Conservation (phyloP, 2,329 filamentous ascomycete genomes). For the Ascochyta viciae-villosae region DNA sequence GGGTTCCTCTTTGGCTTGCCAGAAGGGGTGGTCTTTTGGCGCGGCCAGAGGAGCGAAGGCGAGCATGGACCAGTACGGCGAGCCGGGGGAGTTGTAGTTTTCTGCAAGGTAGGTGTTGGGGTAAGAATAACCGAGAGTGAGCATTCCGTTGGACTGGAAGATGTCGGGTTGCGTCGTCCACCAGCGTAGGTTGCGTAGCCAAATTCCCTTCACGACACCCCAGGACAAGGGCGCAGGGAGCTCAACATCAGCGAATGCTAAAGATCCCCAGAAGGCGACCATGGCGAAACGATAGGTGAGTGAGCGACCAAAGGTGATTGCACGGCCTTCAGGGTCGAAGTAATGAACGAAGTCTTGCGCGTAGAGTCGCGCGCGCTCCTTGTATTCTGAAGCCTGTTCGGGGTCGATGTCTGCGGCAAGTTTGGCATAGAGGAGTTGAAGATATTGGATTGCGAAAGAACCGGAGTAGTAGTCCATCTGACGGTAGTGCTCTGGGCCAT, state of each 20-base stretch:
- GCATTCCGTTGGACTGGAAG: conserved; percentile 75
- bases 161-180: conserved; percentile 79
- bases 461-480: conserved; percentile 89
- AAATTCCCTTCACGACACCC: conserved; percentile 79
- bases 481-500: conserved; percentile 78
- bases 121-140: conserved; percentile 79
- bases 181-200: conserved; percentile 77
- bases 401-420: conserved; percentile 71
- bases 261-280: conserved; percentile 81
- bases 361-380: conserved; percentile 68
- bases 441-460: conserved; percentile 81
- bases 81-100: conserved; percentile 81
- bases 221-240: conserved; percentile 75
- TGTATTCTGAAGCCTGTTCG: conserved; percentile 71
- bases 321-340: conserved; percentile 73
- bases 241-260: conserved; percentile 78
- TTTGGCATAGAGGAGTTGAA: conserved; percentile 79
- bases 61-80: conserved; percentile 79
- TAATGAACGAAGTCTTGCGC: conserved; percentile 78
- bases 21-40: conserved; percentile 75
- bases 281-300: conserved; percentile 85
- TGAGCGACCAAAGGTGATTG: conserved; percentile 79
- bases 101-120: conserved; percentile 83
- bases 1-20: conserved; percentile 71
- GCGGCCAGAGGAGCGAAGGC: conserved; percentile 77